Evolutionary conservation across 768 basidiomycete genomes (phyloP), one percentile per base, ranked within the genome.

Genomic region (Lactarius vividus): DNA sequence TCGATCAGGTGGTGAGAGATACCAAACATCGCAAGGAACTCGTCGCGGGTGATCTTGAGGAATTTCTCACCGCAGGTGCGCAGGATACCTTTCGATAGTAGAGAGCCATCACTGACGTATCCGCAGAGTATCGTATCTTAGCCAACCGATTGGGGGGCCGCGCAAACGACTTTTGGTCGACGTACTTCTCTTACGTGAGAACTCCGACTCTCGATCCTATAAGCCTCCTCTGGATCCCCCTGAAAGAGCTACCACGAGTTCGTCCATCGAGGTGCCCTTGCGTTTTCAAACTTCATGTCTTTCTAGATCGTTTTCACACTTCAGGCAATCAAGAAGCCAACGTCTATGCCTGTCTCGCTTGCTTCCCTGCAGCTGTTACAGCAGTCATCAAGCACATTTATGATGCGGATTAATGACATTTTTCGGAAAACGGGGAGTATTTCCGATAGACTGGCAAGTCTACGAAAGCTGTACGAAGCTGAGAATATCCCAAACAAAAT

Each of bases 11-110:
- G 13, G 83, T 89, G 4, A 78, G 76, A 69, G 75, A 83, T 53
- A 72, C 79, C 20, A 65, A 71, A 28, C 88, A 92, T 71, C 83
- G 89, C 23, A 87, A 92, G 68, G 91, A 93, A 73, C 77, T 92
- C 49, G 86, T 91, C 8, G 88, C 90, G 0, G 84, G 86, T 13
- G 84, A 84, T 52, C 78, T 92, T 60, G 26, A 26, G 2, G 49
- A 52, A 15, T 52, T 52, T 2, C 49, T 52, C 13, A 52, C 49
- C 6, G 13, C 23, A 52, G 49, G 49, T 52, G 26, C 28, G 77
- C 78, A 68, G 79, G 78, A 35, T 84, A 84, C 70, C 73, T 89
- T 15, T n/a, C 31, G 2, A 29, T 44, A 16, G 2, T 44, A 16
- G 2, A 28, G 29, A 20, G 18, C 29, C 15, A 15, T 13, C 42